Evolutionary conservation across 202 grass and related monocot genomes (phyloP).

Genomic region (Zoysia matrella): DNA sequence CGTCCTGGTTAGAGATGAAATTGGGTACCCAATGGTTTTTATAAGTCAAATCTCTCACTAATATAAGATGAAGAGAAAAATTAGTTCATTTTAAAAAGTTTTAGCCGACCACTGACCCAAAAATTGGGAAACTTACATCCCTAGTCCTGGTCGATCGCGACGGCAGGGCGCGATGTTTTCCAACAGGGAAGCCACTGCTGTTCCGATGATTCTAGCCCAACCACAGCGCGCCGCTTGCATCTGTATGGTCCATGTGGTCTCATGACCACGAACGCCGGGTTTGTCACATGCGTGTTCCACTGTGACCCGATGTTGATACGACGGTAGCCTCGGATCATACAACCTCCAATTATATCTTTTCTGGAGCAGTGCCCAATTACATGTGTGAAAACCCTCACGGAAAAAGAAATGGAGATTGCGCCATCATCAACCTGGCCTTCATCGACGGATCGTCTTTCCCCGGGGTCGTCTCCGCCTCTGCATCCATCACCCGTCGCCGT

Average conservation of each 20-base stretch:
- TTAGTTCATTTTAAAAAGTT: too few species aligned
- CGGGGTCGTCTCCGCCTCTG: not conserved
- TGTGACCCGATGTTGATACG: slow-evolving; percentile 44
- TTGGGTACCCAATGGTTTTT: too few species aligned
- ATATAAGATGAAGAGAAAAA: too few species aligned
- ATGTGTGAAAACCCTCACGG: not conserved
- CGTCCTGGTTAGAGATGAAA: too few species aligned
- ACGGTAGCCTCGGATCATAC: slow-evolving; percentile 37
- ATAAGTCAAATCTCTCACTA: too few species aligned
- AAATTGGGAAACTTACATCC: too few species aligned
- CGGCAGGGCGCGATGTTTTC: not conserved
- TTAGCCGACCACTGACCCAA: too few species aligned
- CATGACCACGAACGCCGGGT: slow-evolving; percentile 15
- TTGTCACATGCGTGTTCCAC: slow-evolving; percentile 27
- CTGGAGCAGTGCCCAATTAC: slow-evolving; percentile 18
- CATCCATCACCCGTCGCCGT: slow-evolving; percentile 32
- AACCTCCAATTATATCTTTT: slow-evolving; percentile 31
- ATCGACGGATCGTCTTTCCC: slow-evolving; percentile 29
- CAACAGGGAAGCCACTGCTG: slow-evolving; percentile 38
- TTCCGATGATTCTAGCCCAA: slow-evolving; percentile 46
- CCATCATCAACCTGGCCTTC: slow-evolving; percentile 6
- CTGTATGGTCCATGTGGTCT: slow-evolving; percentile 33
- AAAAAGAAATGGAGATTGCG: not conserved
- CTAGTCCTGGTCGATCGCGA: not conserved
- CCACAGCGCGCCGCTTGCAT: slow-evolving; percentile 2